Percentiles rank a stretch among this genome's conserved stretches.
Conservation (phyloP, 169 alveolate genomes). For the Eimeria falciformis region DNA sequence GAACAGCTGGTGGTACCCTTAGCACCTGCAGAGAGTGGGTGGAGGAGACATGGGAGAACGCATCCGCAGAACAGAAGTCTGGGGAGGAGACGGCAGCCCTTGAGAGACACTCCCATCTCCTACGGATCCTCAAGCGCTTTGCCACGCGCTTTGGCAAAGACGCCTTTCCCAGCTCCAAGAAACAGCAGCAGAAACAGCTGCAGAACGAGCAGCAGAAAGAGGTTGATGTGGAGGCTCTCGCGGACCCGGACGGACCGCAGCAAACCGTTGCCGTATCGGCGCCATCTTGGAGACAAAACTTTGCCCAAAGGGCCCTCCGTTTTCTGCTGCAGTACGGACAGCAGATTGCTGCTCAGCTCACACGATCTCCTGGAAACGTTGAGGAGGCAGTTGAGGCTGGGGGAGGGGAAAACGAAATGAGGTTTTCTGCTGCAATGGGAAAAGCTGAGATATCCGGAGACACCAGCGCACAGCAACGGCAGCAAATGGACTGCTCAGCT, state of each 20-base stretch:
- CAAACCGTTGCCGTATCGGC: neutral
- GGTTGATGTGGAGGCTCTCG: no score
- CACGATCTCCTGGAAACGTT: neutral
- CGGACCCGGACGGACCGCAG: neutral
- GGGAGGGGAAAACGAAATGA: neutral
- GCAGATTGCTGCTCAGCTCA: slow-evolving; percentile 23
- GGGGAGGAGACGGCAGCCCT: slow-evolving; percentile 57
- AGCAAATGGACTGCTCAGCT: neutral
- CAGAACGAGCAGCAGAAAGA: slow-evolving; percentile 12
- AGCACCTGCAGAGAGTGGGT: slow-evolving; percentile 38
- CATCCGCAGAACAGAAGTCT: neutral
- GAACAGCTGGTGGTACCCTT: neutral
- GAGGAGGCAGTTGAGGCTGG: slow-evolving; percentile 17
- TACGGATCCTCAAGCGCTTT: slow-evolving; percentile 46
- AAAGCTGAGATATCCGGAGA: neutral
- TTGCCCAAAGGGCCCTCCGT: slow-evolving; percentile 55
- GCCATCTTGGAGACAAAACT: slow-evolving; percentile 16
- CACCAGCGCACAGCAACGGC: neutral
- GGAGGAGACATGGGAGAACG: neutral
- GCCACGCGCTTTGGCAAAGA: slow-evolving; percentile 30
- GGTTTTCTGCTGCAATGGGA: neutral
- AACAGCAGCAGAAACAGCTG: slow-evolving; percentile 10
- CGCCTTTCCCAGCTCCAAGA: neutral
- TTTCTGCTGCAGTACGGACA: slow-evolving; percentile 39
- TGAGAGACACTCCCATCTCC: slow-evolving; percentile 42